phyloP scores from a whole-genome alignment of 73 alveolate genomes.

The Symbiodinium pilosum region DNA sequence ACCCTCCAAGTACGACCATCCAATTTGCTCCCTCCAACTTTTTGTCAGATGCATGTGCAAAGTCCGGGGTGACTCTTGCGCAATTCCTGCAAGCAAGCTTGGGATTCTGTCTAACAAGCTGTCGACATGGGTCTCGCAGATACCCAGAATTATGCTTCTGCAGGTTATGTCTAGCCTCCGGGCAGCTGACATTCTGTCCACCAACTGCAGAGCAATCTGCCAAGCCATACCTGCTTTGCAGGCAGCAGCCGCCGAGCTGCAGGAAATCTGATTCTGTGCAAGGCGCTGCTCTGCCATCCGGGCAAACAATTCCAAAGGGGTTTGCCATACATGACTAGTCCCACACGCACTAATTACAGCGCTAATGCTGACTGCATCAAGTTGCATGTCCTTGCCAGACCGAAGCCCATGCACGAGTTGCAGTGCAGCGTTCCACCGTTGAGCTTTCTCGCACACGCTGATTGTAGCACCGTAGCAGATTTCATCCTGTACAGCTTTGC shows the following conservation, averaged over 20 bases:
- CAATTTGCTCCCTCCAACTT: no score
- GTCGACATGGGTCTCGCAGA: slow-evolving; percentile 2
- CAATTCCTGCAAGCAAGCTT: background rate
- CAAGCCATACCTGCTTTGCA: background rate
- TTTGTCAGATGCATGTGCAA: no score
- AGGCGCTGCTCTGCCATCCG: background rate
- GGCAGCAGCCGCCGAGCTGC: background rate
- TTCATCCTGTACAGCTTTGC: background rate
- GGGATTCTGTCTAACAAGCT: background rate
- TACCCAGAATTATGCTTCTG: background rate
- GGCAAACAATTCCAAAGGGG: background rate
- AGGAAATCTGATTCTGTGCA: background rate
- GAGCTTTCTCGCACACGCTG: slow-evolving; percentile 4
- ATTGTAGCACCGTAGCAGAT: background rate
- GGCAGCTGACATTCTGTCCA: background rate
- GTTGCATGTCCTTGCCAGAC: background rate
- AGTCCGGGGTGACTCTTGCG: no score
- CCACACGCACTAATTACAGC: background rate
- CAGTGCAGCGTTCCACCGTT: background rate
- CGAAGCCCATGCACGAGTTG: background rate
- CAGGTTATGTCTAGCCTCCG: background rate
- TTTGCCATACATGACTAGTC: background rate
- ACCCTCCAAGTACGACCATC: no score
- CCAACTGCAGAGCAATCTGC: background rate
- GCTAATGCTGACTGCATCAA: background rate